Percentiles rank a stretch among this genome's conserved stretches.
phyloP scores from a whole-genome alignment of 2,329 filamentous ascomycete species.

The Exophiala spinifera region DNA sequence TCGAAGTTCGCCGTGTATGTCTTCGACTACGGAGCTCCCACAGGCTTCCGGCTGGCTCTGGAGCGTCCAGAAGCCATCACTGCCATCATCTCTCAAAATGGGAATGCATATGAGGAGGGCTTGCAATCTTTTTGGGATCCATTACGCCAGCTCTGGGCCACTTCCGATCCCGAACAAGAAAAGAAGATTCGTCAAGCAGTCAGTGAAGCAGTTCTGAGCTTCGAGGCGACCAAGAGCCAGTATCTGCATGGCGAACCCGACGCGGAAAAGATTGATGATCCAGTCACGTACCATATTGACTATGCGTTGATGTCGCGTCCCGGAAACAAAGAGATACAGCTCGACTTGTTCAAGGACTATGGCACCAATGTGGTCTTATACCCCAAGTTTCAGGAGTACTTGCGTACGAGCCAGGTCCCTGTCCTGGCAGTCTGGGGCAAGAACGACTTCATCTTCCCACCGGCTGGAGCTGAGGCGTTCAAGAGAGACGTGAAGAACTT shows the following conservation, averaged over 20 bases:
- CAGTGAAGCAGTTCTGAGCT: conserved; percentile 35
- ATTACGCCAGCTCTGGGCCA: conserved; percentile 47
- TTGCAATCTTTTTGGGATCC: conserved; percentile 54
- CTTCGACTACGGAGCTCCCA: conserved; percentile 62
- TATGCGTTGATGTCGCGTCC: conserved; percentile 50
- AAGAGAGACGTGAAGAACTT: conserved; percentile 49
- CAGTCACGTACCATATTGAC: conserved; percentile 48
- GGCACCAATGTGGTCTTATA: conserved; percentile 54
- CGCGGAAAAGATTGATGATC: conserved; percentile 27
- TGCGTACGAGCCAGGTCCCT: conserved; percentile 51
- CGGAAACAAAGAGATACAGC: conserved; percentile 52
- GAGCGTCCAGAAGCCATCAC: conserved; percentile 47
- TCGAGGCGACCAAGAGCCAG: conserved; percentile 38
- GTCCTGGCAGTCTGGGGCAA: conserved; percentile 59
- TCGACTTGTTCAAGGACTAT: conserved; percentile 59
- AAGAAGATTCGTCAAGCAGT: conserved; percentile 39
- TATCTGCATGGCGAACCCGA: conserved; percentile 31
- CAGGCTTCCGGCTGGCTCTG: conserved; percentile 54
- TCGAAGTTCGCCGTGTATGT: conserved; percentile 55
- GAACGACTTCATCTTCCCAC: conserved; percentile 48
- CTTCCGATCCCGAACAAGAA: conserved; percentile 29
- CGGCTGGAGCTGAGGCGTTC: conserved; percentile 54
- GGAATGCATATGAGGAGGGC: conserved; percentile 59
- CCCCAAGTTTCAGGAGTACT: conserved; percentile 54
- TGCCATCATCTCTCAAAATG: conserved; percentile 59